Base-by-base conservation (phyloP, 192 early-diverging fungal species). In the Lunasporangiospora selenospora region DNA sequence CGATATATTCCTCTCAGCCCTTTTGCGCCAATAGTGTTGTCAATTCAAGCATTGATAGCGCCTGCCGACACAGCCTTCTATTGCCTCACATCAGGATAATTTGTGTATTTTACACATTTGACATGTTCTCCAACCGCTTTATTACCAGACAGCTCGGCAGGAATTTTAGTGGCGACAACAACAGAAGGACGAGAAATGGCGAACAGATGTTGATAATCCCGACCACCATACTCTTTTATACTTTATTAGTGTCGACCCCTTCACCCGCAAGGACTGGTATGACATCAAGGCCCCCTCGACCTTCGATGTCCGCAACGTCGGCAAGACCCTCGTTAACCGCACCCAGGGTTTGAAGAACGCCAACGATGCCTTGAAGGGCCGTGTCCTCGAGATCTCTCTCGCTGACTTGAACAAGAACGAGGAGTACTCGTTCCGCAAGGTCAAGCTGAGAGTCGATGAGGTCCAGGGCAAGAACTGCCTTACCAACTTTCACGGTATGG, bases 201-300 rank as follows among this genome's bases (percentile, higher is more conserved):
- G 3, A 49, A 3, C 27, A 15, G 27, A 49, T 19, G 27, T 24
- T 18, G 27, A 15, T 49, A 24, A 15, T 3, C 47, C 23, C 15
- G 23, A 15, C 15, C 21, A 24, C 26, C 4, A 16, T 41, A 13
- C 75, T 4, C 9, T 36, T 47, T 77, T 13, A 15, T 19, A 15
- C 15, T 9, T 56, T 18, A 43, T 48, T 82, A 95, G 92, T 80
- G 88, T 98, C 80, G 98, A 99, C 81, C 96, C 98, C 80, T 99
- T 98, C 91, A 92, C 93, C 86, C 93, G 98, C 67, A 99, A 99
- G 86, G 98, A 99, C 81, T 99, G 98, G 98, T 99, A 98, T 81
- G 95, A 97, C 81, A 89, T 99, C 88, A 97, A 97, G 86, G 98
- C 94, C 64, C 98, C 98, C 73, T 89, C 91, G 59, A 89, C 95